These are phyloP conservation scores for Heritiera littoralis DNA, from an alignment of 345 rosid genomes.

Conservation along the genomic window DNA sequence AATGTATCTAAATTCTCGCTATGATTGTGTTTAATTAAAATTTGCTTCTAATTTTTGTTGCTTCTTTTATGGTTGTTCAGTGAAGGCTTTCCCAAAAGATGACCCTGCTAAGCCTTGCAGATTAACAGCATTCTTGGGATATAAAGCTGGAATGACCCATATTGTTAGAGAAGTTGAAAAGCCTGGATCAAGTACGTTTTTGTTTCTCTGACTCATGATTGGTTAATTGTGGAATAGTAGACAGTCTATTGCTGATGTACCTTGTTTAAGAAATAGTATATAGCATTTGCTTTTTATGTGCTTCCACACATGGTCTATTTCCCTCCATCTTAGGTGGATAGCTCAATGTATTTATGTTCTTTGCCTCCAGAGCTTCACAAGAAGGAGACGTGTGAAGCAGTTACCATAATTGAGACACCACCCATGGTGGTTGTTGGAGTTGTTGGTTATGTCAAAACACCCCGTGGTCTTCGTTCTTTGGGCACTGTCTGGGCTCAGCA, in stretches of 20 bases:
- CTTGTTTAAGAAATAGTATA: neutral
- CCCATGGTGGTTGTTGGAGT: slow-evolving; percentile 89
- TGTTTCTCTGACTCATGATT: too few species aligned
- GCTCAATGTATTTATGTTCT: neutral
- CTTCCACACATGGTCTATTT: neutral
- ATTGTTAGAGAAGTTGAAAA: slow-evolving; percentile 93
- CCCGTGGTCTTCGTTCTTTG: slow-evolving; percentile 75
- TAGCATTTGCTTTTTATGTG: neutral
- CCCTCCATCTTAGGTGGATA: neutral
- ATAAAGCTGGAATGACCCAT: slow-evolving; percentile 98
- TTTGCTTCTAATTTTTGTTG: neutral
- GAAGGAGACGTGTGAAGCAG: slow-evolving; percentile 93
- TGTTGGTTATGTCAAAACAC: slow-evolving; percentile 86
- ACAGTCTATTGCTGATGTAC: neutral
- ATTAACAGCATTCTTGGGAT: slow-evolving; percentile 80
- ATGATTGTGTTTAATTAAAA: neutral
- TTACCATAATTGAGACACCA: slow-evolving; percentile 85
- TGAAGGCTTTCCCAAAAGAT: slow-evolving; percentile 93
- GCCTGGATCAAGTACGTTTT: slow-evolving; percentile 73
- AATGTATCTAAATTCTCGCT: neutral
- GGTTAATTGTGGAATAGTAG: too few species aligned
- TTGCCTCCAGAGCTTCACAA: slow-evolving; percentile 74
- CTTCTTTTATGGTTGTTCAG: slow-evolving; percentile 35
- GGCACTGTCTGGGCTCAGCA: slow-evolving; percentile 92
- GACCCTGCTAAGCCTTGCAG: slow-evolving; percentile 73